Conservation (phyloP, 305 asterid genomes). For the Fraxinus paxiana region DNA sequence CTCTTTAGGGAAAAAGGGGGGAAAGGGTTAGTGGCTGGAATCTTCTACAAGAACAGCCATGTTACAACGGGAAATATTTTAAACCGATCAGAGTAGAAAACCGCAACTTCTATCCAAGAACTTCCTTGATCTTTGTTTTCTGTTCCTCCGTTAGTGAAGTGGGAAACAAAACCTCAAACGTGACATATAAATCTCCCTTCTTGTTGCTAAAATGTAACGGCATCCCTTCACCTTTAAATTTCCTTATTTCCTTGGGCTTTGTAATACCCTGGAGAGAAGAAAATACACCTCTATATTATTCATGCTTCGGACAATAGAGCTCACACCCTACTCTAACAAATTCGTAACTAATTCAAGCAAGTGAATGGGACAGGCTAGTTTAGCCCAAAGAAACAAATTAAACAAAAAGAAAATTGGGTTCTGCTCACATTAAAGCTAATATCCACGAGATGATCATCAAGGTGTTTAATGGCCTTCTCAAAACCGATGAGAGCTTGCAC, state of each 20-base stretch:
- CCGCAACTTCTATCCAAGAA: slow-evolving; percentile 44
- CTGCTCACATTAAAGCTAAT: slow-evolving; percentile 67
- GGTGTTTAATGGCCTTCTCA: slow-evolving; percentile 80
- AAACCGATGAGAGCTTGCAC: slow-evolving; percentile 96
- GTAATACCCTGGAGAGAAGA: slow-evolving; percentile 57
- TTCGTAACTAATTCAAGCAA: background rate
- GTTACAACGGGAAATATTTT: background rate
- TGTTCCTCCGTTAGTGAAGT: slow-evolving; percentile 64
- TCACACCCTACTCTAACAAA: background rate
- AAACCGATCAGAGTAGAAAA: background rate
- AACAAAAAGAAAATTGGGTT: background rate
- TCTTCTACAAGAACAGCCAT: slow-evolving; percentile 12
- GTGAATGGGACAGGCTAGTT: background rate
- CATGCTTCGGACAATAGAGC: background rate
- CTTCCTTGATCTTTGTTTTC: slow-evolving; percentile 71
- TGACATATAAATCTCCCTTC: slow-evolving; percentile 76
- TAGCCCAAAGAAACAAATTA: background rate
- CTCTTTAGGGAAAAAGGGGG: background rate
- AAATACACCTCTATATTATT: background rate
- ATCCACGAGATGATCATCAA: slow-evolving; percentile 81
- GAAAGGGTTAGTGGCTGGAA: background rate
- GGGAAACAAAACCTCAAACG: slow-evolving; percentile 87
- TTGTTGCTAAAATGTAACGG: slow-evolving; percentile 75
- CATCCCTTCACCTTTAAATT: slow-evolving; percentile 90
- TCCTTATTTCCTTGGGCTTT: slow-evolving; percentile 80